A percentile compares a stretch with the other conserved stretches of the same genome.
Conservation (phyloP, 2,329 filamentous ascomycete species). For the Sporothrix variecibatus region DNA sequence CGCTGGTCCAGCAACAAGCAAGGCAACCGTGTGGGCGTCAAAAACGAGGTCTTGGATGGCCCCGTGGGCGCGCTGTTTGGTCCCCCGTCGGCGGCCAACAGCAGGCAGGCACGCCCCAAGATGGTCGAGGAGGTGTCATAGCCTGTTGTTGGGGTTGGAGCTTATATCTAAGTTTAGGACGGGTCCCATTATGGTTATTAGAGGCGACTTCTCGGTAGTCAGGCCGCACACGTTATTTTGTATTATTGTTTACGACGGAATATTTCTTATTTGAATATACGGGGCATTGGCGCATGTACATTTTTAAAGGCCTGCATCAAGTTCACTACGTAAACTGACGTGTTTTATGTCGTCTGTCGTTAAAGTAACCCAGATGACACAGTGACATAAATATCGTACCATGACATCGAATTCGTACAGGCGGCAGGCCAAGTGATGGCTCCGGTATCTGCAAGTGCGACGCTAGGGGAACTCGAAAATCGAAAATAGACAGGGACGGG, state of each 20-base stretch:
- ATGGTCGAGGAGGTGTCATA: conserved; percentile 57
- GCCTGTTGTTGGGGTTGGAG: not conserved
- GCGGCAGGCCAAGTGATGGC: not conserved
- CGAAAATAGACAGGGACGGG: conserved; percentile 4
- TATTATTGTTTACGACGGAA: not conserved
- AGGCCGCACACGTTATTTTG: not conserved
- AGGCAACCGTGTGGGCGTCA: conserved; percentile 64
- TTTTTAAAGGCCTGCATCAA: not conserved
- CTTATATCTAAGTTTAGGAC: not conserved
- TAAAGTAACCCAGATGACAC: not conserved
- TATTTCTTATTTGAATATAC: not conserved
- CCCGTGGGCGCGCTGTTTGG: conserved; percentile 64
- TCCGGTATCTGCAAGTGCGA: conserved; percentile 7
- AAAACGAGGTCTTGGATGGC: conserved; percentile 66
- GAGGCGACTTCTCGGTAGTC: too few species aligned
- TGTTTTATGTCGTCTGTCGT: not conserved
- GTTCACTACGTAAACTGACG: not conserved
- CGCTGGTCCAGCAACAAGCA: conserved; percentile 70
- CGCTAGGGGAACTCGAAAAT: not conserved
- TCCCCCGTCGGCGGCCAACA: conserved; percentile 31
- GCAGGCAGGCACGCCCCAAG: conserved; percentile 43
- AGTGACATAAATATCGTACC: not conserved
- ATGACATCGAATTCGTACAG: not conserved
- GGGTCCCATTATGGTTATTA: too few species aligned
- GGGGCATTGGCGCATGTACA: not conserved